Evolutionary conservation across 176 grass and related monocot species (phyloP).

Genomic region (Microstegium vimineum): DNA sequence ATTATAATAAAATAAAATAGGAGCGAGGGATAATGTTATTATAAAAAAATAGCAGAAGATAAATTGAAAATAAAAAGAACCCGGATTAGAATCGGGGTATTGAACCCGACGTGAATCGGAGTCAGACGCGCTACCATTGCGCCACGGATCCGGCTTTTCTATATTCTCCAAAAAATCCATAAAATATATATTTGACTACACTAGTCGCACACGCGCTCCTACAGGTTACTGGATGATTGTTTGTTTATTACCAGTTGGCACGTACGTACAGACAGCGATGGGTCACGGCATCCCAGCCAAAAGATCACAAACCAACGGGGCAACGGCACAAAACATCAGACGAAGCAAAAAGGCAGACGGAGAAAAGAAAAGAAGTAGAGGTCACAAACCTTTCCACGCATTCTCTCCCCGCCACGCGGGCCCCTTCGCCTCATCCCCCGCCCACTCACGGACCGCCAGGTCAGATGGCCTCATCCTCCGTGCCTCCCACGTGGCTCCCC

Average conservation of each 20-base stretch:
- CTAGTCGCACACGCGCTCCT: background rate
- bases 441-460: background rate
- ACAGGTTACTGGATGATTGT: background rate
- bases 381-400: background rate
- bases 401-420: background rate
- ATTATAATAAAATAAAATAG: background rate
- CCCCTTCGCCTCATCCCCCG: background rate
- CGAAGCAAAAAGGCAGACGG: background rate
- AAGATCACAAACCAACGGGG: background rate
- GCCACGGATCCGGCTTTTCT: conserved; percentile 58
- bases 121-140: conserved; percentile 99
- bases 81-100: background rate
- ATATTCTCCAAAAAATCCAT: accelerated
- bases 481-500: conserved; percentile 32
- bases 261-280: background rate
- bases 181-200: too few species aligned
- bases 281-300: background rate
- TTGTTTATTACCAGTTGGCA: background rate
- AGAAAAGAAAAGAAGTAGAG: background rate
- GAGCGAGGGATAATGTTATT: too few species aligned
- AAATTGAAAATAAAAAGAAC: background rate
- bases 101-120: conserved; percentile 98
- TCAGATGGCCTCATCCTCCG: conserved; percentile 37
- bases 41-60: background rate
- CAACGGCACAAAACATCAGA: background rate